Base-by-base conservation (phyloP, 129 eudicot species). In the Centaurea solstitialis region DNA sequence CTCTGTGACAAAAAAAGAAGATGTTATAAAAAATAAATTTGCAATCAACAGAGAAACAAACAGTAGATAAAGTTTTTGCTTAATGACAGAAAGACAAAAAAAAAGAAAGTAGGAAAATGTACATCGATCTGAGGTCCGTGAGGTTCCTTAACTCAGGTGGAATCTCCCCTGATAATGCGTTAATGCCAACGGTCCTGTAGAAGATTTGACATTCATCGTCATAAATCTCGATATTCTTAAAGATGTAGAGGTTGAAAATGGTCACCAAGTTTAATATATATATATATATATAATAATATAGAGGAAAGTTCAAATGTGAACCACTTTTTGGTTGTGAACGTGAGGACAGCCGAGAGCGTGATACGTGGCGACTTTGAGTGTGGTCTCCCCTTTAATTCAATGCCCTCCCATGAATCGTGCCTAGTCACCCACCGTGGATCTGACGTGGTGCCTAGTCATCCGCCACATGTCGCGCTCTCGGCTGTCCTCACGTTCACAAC, bases 151-250 rank as follows among this genome's bases (percentile, higher is more conserved):
- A 83, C 87, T 90, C 94, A 22, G 72, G 78, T 18, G 98, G 97
- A 43, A 94, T 71, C 80, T 64, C 79, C 76, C 97, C 97, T 3
- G 96, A 92, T 40, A 94, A 85, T 3, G 98, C 91, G 87, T 95
- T 95, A 41, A 80, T 84, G 71, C 98, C 89, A 8, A 95, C 0
- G 72, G 69, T 77, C 88, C 99, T 93, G 68, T 4, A 26, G n/a
- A 21, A 17, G 9, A 57, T 57, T 57, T 57, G 65, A 57, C 6
- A 53, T 53, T 17, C 53, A 11, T 43, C 53, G 62, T 50, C 62
- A 15, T 53, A 21, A 9, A 70, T 57, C 21, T 4, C 12, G 22
- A 2, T 47, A 13, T 73, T 80, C 18, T 39, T 26, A 62, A 66
- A 41, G 4, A 30, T 59, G 22, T 26, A 17, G 26, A 75, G 59